Evolutionary conservation across 2,329 filamentous ascomycete species (phyloP).

Genomic region (Scedosporium minutisporum): DNA sequence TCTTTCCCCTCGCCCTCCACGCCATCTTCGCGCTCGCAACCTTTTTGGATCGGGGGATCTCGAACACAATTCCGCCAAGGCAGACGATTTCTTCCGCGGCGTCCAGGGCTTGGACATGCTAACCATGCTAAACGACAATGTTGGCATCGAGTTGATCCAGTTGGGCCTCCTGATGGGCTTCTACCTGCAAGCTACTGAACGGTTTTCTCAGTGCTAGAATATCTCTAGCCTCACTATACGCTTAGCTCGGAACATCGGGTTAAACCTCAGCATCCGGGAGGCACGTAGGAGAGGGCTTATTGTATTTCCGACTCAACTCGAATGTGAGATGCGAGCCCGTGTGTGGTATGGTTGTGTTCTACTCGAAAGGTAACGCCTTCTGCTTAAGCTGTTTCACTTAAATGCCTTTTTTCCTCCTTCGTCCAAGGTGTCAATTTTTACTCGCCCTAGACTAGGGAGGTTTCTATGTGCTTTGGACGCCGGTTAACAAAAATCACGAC

Average conservation of each 20-base stretch:
- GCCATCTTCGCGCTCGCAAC: neutral
- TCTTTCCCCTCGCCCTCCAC: neutral
- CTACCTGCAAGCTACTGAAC: neutral
- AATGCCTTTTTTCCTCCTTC: too few relatives aligned
- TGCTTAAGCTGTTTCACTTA: too few relatives aligned
- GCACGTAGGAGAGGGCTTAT: neutral
- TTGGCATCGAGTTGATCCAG: neutral
- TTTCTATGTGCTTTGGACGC: neutral
- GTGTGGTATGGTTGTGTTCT: neutral
- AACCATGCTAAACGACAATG: neutral
- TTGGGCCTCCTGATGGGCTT: neutral
- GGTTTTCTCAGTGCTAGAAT: neutral
- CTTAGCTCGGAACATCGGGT: neutral
- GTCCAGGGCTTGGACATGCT: neutral
- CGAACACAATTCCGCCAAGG: neutral
- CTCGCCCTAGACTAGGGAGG: neutral
- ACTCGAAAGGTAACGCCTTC: neutral
- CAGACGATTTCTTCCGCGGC: neutral
- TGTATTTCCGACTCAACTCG: neutral
- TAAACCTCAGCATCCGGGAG: neutral
- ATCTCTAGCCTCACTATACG: neutral
- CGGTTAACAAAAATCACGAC: neutral
- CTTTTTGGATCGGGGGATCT: neutral
- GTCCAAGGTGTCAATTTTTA: too few relatives aligned
- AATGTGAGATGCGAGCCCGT: neutral